A percentile compares a stretch with the other conserved stretches of the same genome.
These are phyloP conservation scores for Stagonosporopsis vannaccii DNA, from an alignment of 2,329 filamentous ascomycete genomes.

Conservation along the genomic window DNA sequence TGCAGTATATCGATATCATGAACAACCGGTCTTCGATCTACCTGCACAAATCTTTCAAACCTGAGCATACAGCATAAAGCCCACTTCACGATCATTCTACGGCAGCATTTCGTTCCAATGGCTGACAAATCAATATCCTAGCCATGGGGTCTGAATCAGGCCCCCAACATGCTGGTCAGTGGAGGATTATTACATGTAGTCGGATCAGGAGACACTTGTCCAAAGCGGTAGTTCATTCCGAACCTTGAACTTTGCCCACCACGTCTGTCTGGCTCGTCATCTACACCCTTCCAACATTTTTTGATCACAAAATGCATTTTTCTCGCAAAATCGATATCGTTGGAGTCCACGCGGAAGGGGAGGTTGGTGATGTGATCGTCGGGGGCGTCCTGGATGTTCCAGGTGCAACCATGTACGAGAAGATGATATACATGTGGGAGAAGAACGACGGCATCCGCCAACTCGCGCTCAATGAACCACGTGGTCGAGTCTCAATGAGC, in stretches of 20 bases:
- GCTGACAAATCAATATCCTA: not conserved
- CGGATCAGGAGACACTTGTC: not conserved
- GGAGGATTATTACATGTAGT: not conserved
- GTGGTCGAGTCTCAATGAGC: conserved; percentile 51
- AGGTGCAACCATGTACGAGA: conserved; percentile 58
- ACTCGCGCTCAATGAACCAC: conserved; percentile 57
- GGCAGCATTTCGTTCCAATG: not conserved
- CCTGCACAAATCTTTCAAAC: too few relatives aligned
- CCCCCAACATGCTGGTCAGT: not conserved
- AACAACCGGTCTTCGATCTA: too few relatives aligned
- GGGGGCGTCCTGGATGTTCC: conserved; percentile 55
- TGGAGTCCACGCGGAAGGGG: conserved; percentile 51
- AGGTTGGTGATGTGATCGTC: conserved; percentile 59
- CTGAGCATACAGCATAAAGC: too few relatives aligned
- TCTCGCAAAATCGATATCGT: conserved; percentile 9
- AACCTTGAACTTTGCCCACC: conserved; percentile 17
- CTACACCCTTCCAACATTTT: not conserved
- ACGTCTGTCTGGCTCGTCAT: conserved; percentile 1
- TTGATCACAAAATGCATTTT: conserved; percentile 15
- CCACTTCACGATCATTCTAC: too few relatives aligned
- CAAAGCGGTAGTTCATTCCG: not conserved
- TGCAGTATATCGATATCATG: too few relatives aligned
- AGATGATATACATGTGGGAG: conserved; percentile 53
- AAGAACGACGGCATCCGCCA: conserved; percentile 53
- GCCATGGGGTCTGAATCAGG: not conserved